phyloP scores from a whole-genome alignment of 2,329 filamentous ascomycete genomes.

The Pseudogymnoascus sp. region DNA sequence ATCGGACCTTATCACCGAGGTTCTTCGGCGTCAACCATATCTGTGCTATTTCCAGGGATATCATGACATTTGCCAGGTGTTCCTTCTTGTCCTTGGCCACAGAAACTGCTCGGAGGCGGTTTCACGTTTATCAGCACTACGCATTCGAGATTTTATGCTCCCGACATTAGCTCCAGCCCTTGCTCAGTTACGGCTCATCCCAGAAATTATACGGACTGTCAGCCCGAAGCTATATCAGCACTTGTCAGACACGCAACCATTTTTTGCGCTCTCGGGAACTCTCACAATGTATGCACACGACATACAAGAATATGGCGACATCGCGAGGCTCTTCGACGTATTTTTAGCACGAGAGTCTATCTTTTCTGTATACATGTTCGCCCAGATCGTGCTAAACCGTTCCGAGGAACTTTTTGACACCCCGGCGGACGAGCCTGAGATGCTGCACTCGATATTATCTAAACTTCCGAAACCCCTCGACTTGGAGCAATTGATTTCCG shows the following conservation, averaged over 20 bases:
- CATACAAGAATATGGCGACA: conserved; percentile 81
- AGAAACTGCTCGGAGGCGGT: conserved; percentile 55
- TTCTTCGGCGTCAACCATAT: conserved; percentile 72
- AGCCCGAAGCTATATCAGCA: conserved; percentile 68
- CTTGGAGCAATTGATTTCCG: conserved; percentile 66
- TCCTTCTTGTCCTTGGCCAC: conserved; percentile 74
- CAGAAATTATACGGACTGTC: conserved; percentile 65
- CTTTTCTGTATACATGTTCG: conserved; percentile 85
- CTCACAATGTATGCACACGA: conserved; percentile 96
- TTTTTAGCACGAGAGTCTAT: conserved; percentile 81
- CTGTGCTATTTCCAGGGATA: conserved; percentile 98
- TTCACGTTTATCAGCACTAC: conserved; percentile 75
- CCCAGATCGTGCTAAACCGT: conserved; percentile 74
- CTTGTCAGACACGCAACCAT: conserved; percentile 72
- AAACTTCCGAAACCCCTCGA: conserved; percentile 78
- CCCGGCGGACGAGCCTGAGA: conserved; percentile 77
- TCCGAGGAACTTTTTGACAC: conserved; percentile 79
- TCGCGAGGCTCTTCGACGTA: conserved; percentile 86
- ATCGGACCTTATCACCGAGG: conserved; percentile 69
- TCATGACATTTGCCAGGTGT: conserved; percentile 95
- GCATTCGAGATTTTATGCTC: conserved; percentile 97
- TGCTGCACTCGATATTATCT: conserved; percentile 80
- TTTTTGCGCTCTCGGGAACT: conserved; percentile 87
- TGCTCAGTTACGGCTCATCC: conserved; percentile 78
- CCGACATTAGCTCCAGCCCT: conserved; percentile 75